Evolutionary conservation across 2,329 filamentous ascomycete species (phyloP), one percentile per base, ranked within the genome.

Genomic region (Simplicillium aogashimaense): DNA sequence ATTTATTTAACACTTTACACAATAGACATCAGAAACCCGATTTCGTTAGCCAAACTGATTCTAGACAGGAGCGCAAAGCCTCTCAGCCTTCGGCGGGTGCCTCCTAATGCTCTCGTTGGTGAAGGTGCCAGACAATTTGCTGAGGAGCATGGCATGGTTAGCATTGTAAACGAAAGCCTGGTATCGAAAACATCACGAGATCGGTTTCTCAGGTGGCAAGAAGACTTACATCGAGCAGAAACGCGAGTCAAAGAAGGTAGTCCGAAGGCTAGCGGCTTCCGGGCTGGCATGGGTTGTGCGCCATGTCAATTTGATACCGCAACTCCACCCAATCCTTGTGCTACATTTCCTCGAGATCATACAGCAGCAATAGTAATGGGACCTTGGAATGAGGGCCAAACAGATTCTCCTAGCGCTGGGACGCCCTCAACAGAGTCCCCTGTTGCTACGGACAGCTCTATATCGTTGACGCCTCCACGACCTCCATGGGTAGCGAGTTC

Each of bases 11-110:
- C 33, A 20, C 13, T 30, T 29, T 3, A 20, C 32, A 15, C 6
- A n/a, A 5, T 47, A 94, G 88, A 90, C 54, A 80, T 98, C 56
- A 89, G 84, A 50, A 98, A 98, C 50, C 92, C 92, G 0, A 89
- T 98, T 30, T 84, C 81, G 7, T 70, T 95, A 7, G 92, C 92
- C 39, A 85, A 90, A 36, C 60, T 85, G 30, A 78, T 98, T 18
- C 78, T 95, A 16, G 83, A 95, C 42, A 74, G 76, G 43, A 86
- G 86, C 42, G 83, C 76, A 37, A 73, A 79, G 43, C 78, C 84
- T 1, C 64, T 97, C n/a, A 86, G 86, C 7, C 74, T 97, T 38
- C 79, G 85, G 40, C 81, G 92, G 41, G 88, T 98, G 4, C 89
- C 94, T 8, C 92, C 92, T 9, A 97, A 95, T 52, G 77, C 95